These are phyloP conservation scores for Abortiporus biennis DNA, from an alignment of 1,284 basidiomycete species.

Conservation along the genomic window DNA sequence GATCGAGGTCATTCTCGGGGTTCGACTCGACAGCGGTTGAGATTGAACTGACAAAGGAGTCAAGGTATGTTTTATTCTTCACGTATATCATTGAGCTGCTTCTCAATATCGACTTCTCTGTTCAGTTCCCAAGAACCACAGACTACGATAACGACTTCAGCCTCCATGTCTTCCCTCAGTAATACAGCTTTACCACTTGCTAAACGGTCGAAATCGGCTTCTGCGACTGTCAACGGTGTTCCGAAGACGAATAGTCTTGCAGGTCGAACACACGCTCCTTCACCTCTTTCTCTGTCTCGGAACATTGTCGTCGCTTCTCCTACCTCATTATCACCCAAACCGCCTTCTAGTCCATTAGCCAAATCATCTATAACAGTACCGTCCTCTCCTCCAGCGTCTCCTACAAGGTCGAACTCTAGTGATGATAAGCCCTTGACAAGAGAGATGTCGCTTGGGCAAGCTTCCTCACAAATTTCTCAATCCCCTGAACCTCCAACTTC, in stretches of 20 bases:
- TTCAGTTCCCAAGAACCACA: no score
- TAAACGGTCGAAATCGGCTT: conserved; percentile 22
- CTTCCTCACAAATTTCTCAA: conserved; percentile 2
- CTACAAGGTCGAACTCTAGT: neutral
- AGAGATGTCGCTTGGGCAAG: no score
- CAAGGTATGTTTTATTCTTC: conserved; percentile 8
- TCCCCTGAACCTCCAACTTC: neutral
- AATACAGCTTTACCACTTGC: conserved; percentile 2
- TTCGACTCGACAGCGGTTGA: conserved; percentile 39
- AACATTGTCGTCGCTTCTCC: conserved; percentile 28
- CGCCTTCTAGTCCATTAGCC: conserved; percentile 1
- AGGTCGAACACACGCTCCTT: no score
- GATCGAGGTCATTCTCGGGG: conserved; percentile 71
- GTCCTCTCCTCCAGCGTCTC: conserved; percentile 12
- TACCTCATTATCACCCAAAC: conserved; percentile 8
- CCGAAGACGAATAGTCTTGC: no score
- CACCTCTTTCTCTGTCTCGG: conserved; percentile 44
- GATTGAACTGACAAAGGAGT: conserved; percentile 24
- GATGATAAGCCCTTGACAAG: neutral
- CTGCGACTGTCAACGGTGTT: conserved; percentile 15
- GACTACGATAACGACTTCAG: no score
- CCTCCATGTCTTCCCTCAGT: conserved; percentile 9
- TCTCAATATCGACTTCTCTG: conserved; percentile 3
- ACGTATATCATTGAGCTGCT: neutral
- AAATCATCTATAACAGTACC: conserved; percentile 4